Evolutionary conservation across 306 rosid species (phyloP).

Genomic region (Sesbania bispinosa): DNA sequence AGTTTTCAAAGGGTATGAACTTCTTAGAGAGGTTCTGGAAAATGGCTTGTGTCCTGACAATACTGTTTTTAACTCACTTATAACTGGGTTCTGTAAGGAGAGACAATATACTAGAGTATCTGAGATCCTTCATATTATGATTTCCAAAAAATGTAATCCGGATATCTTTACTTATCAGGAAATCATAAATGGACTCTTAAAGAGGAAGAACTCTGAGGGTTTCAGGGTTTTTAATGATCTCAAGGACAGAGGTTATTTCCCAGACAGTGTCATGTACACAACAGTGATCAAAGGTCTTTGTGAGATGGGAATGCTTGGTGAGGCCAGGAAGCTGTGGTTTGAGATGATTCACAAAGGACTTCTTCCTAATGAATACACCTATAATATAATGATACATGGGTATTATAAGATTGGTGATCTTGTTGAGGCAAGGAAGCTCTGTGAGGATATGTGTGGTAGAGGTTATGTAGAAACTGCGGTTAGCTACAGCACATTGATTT

Average conservation of each 20-base stretch:
- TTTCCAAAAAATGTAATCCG: constrained; percentile 36
- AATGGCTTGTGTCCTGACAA: constrained; percentile 53
- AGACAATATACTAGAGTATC: constrained; percentile 43
- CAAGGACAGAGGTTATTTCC: constrained; percentile 77
- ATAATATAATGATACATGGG: constrained; percentile 52
- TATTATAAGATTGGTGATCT: constrained; percentile 46
- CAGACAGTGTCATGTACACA: constrained; percentile 66
- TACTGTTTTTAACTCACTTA: constrained; percentile 47
- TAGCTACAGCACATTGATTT: constrained; percentile 49
- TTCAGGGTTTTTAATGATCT: constrained; percentile 61
- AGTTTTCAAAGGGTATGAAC: constrained; percentile 49
- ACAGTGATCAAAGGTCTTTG: constrained; percentile 65
- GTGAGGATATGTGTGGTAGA: constrained; percentile 53
- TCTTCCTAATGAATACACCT: constrained; percentile 60
- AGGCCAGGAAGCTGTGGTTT: constrained; percentile 76
- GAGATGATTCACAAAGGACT: constrained; percentile 75
- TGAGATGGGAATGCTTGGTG: constrained; percentile 40
- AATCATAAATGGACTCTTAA: constrained; percentile 59
- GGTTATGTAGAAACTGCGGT: constrained; percentile 50
- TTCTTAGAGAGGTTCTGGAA: constrained; percentile 55
- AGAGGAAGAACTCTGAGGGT: constrained; percentile 33
- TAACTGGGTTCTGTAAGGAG: constrained; percentile 53
- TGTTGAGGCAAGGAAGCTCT: constrained; percentile 45
- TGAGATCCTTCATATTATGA: constrained; percentile 72
- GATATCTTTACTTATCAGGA: constrained; percentile 56